Evolutionary conservation across 345 rosid species (phyloP), one percentile per base, ranked within the genome.

Genomic region (Arabis alpina): DNA sequence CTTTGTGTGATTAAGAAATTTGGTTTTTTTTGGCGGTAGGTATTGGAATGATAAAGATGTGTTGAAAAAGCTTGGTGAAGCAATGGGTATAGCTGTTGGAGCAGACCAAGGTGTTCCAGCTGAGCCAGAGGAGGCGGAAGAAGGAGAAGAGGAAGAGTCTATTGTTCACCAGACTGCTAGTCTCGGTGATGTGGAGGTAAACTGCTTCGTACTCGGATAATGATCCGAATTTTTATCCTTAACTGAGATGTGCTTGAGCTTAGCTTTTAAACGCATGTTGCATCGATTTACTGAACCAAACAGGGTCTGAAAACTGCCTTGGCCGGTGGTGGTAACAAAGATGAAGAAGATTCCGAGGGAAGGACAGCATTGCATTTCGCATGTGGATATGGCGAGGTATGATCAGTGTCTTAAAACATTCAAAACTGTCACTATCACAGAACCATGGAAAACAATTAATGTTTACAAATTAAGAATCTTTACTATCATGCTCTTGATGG

Each of bases 281-380:
- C 30, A 44, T 76, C 51, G 53, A 13, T 28, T 27, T 42, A 4
- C 23, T 74, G 37, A 43, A 70, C 42, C 65, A 78, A 73, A 43
- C 64, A 93, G 96, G 97, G 91, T 70, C 70, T 93, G 80, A 87
- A 91, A 83, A 13, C 64, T 61, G 96, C 94, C 4, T 81, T 93
- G 41, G 80, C 85, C 14, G 73, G 89, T 81, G 97, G 97, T 80
- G 96, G 88, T 72, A 86, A 84, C 80, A 93, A 89, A 78, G 85
- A 93, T 83, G 98, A 93, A 79, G 94, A 84, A 76, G 98, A 93
- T 82, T 84, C 98, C 0, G 97, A 91, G 76, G 98, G 97, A 73
- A 85, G 98, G 71, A 91, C 96, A 27, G 96, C 98, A 24, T 79
- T 93, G 82, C 98, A 93, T 89, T 93, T 93, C 81, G 88, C 98